Evolutionary conservation across 768 basidiomycete species (phyloP).

Genomic region (Rhizopogon vinicolor): DNA sequence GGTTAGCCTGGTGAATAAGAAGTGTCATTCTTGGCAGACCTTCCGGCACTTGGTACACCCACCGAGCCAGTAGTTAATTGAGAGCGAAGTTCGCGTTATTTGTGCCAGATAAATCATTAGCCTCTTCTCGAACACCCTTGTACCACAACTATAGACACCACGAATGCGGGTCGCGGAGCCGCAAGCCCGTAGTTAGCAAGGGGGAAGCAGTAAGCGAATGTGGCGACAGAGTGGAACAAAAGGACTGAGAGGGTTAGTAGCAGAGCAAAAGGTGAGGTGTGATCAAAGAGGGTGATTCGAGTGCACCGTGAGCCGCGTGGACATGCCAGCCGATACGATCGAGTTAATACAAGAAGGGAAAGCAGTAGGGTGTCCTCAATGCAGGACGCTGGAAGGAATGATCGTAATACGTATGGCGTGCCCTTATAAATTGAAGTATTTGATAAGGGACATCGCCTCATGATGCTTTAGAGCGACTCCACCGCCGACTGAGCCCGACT

Average conservation of each 20-base stretch:
- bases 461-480: too few relatives aligned
- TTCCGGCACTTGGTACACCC: not conserved
- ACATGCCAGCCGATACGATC: not conserved
- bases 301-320: not conserved
- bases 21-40: not conserved
- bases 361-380: too few relatives aligned
- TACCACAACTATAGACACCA: constrained; percentile 4
- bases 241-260: constrained; percentile 11
- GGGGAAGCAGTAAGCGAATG: constrained; percentile 14
- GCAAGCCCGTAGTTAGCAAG: constrained; percentile 20
- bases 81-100: not conserved
- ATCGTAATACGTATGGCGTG: too few relatives aligned
- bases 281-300: constrained; percentile 6
- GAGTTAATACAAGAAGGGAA: not conserved
- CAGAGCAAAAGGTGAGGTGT: constrained; percentile 9
- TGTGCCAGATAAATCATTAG: not conserved
- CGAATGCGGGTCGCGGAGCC: constrained; percentile 17
- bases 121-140: not conserved
- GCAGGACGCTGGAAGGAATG: too few relatives aligned
- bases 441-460: too few relatives aligned
- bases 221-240: constrained; percentile 23
- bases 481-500: too few relatives aligned
- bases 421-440: too few relatives aligned
- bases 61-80: not conserved
- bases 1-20: not conserved